Evolutionary conservation across 495 filamentous ascomycete genomes (phyloP).

Genomic region (Penicillium paxilli): DNA sequence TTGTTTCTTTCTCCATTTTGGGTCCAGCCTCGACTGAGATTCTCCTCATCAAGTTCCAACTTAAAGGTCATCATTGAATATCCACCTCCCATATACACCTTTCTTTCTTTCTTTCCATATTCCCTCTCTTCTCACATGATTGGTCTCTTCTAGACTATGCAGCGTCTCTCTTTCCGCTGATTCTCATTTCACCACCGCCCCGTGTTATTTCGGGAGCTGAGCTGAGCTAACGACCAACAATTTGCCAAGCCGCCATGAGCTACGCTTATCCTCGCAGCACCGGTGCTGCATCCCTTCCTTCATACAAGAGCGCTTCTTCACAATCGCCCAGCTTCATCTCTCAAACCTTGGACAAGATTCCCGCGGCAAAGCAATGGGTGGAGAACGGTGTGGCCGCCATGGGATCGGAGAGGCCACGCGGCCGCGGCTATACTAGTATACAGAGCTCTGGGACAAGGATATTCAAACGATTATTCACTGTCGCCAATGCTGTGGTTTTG

Average conservation of each 20-base stretch:
- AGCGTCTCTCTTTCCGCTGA: slow-evolving; percentile 21
- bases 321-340: slow-evolving; percentile 5
- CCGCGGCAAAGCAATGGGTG: slow-evolving; percentile 28
- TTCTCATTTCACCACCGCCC: slow-evolving; percentile 11
- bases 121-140: neutral
- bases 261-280: slow-evolving; percentile 37
- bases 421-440: slow-evolving; percentile 9
- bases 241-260: slow-evolving; percentile 30
- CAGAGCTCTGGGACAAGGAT: slow-evolving; percentile 10
- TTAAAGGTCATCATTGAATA: neutral
- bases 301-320: slow-evolving; percentile 18
- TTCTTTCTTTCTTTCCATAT: slow-evolving; percentile 3
- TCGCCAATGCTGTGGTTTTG: slow-evolving; percentile 65
- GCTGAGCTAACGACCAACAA: slow-evolving; percentile 5
- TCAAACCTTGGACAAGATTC: slow-evolving; percentile 19
- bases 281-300: slow-evolving; percentile 31
- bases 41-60: no score
- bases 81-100: slow-evolving; percentile 2
- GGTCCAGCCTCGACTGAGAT: no score
- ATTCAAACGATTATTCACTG: slow-evolving; percentile 45
- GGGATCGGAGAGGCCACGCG: slow-evolving; percentile 7
- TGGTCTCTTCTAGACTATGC: no score
- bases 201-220: slow-evolving; percentile 3
- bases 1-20: no score
- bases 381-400: slow-evolving; percentile 9